Percentiles rank a stretch among this genome's conserved stretches.
phyloP scores from a whole-genome alignment of 768 basidiomycete genomes.

The Podaxis sp. region DNA sequence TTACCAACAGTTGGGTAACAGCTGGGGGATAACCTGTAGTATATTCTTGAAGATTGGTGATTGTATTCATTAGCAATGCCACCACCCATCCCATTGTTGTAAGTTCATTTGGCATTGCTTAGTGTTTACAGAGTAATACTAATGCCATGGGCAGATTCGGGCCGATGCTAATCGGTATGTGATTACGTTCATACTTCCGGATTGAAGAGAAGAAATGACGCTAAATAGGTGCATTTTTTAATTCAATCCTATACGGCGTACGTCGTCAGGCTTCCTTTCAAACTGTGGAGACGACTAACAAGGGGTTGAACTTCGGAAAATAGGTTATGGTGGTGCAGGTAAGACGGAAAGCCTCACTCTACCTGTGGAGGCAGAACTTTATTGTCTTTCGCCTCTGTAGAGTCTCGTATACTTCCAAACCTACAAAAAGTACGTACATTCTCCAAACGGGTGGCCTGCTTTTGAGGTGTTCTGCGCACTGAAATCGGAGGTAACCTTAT shows the following conservation, averaged over 20 bases:
- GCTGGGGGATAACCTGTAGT: neutral
- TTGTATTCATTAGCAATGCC: neutral
- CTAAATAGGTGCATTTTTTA: conserved; percentile 28
- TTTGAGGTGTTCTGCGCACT: too few species aligned
- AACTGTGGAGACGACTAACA: neutral
- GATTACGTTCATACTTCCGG: neutral
- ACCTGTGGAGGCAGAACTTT: neutral
- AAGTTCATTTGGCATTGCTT: neutral
- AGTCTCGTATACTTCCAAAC: conserved; percentile 34
- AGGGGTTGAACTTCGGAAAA: too few species aligned
- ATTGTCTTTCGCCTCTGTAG: conserved; percentile 16
- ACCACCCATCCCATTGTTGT: conserved; percentile 15
- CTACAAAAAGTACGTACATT: conserved; percentile 29
- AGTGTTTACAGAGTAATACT: neutral
- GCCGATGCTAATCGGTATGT: conserved; percentile 20
- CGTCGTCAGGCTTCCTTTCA: conserved; percentile 6
- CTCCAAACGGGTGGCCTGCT: too few species aligned
- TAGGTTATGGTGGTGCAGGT: conserved; percentile 33
- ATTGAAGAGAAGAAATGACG: neutral
- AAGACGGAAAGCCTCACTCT: neutral
- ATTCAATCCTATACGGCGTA: conserved; percentile 35
- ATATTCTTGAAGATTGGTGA: neutral
- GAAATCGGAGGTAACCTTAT: neutral
- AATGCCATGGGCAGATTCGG: conserved; percentile 14
- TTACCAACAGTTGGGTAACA: neutral